These are phyloP conservation scores for Pseudotulostoma volvatum DNA, from an alignment of 495 filamentous ascomycete species.

Conservation along the genomic window DNA sequence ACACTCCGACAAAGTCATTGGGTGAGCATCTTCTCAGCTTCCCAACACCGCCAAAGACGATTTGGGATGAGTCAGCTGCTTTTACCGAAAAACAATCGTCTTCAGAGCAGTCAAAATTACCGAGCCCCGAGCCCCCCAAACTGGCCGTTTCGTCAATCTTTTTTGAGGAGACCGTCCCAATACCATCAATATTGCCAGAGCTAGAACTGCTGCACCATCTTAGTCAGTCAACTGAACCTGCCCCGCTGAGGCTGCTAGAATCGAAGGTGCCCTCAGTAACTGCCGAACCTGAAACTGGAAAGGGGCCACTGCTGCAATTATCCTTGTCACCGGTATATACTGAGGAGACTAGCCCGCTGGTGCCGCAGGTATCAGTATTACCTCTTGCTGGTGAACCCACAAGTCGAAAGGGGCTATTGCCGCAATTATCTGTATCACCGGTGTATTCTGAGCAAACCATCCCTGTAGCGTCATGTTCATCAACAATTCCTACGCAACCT, in stretches of 20 bases:
- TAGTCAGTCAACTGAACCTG: conserved; percentile 17
- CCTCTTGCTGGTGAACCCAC: conserved; percentile 9
- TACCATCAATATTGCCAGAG: conserved; percentile 14
- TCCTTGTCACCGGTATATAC: conserved; percentile 2
- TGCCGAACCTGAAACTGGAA: not conserved
- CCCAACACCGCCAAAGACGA: conserved; percentile 25
- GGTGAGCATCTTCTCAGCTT: conserved; percentile 18
- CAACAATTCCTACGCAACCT: conserved; percentile 4
- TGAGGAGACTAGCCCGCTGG: conserved; percentile 13
- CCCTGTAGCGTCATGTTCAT: conserved; percentile 21
- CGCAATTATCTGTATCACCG: conserved; percentile 28
- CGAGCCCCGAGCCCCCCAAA: conserved; percentile 10
- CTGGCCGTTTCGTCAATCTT: conserved; percentile 22
- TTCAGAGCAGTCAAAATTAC: conserved; percentile 16
- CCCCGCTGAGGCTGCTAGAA: conserved; percentile 10
- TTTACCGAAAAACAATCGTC: conserved; percentile 18
- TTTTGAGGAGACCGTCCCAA: conserved; percentile 23
- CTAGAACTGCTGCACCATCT: conserved; percentile 19
- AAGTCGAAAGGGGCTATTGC: conserved; percentile 3
- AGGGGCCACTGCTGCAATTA: not conserved
- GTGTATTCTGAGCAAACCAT: conserved; percentile 33
- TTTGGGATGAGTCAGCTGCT: conserved; percentile 17
- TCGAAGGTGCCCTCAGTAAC: conserved; percentile 3
- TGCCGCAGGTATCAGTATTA: conserved; percentile 8
- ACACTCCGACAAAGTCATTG: conserved; percentile 17